phyloP scores from a whole-genome alignment of 1,139 yeast species.

The Lodderomyces pseudojiufengensis region DNA sequence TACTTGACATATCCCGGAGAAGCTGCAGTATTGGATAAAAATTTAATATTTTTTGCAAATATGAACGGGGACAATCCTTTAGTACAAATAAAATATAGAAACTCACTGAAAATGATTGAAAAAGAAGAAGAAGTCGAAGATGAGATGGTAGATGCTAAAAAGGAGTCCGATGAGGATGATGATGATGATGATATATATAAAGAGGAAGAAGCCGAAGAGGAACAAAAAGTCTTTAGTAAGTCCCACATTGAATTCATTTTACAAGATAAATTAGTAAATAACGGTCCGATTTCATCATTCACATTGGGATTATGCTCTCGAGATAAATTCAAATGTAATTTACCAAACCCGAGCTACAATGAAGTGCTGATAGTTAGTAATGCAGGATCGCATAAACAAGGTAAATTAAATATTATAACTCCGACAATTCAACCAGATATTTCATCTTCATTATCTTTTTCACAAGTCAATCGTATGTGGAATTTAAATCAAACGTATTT shows the following conservation, averaged over 20 bases:
- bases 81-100: slow-evolving; percentile 29
- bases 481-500: slow-evolving; percentile 56
- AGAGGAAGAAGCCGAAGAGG: slow-evolving; percentile 35
- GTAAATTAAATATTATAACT: slow-evolving; percentile 56
- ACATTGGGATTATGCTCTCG: slow-evolving; percentile 62
- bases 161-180: slow-evolving; percentile 17
- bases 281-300: slow-evolving; percentile 75
- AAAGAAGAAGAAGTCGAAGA: slow-evolving; percentile 9
- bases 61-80: slow-evolving; percentile 35
- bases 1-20: slow-evolving; percentile 30
- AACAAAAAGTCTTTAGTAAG: slow-evolving; percentile 24
- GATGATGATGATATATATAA: slow-evolving; percentile 28
- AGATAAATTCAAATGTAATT: slow-evolving; percentile 54
- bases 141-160: slow-evolving; percentile 7
- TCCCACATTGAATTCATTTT: slow-evolving; percentile 37
- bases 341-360: slow-evolving; percentile 61
- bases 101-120: slow-evolving; percentile 10
- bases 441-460: slow-evolving; percentile 68
- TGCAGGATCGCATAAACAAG: slow-evolving; percentile 58
- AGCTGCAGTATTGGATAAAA: slow-evolving; percentile 32
- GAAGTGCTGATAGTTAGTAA: slow-evolving; percentile 69
- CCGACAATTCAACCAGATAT: slow-evolving; percentile 66
- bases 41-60: slow-evolving; percentile 35
- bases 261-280: slow-evolving; percentile 56
- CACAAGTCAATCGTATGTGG: slow-evolving; percentile 75